Conservation (phyloP, 257 asterid genomes). For the Nicotiana sylvestris region DNA sequence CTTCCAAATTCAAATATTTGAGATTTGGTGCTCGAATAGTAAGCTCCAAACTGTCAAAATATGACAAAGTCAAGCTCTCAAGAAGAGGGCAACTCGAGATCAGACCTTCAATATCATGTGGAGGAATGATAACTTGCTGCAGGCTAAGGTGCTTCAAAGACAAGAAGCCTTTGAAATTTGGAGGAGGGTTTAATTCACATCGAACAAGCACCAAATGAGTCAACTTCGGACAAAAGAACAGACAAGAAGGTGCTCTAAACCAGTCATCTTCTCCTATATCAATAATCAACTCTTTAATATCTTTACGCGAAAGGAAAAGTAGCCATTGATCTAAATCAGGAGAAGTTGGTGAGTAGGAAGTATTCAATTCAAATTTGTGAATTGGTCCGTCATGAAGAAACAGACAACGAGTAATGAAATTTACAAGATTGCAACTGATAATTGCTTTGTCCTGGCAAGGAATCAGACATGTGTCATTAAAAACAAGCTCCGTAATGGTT, state of each 20-base stretch:
- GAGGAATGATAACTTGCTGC: conserved; percentile 62
- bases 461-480: conserved; percentile 51
- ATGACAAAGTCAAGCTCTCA: conserved; percentile 61
- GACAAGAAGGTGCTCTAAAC: conserved; percentile 74
- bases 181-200: conserved; percentile 72
- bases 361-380: conserved; percentile 59
- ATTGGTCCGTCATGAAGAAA: conserved; percentile 87
- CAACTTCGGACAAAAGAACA: conserved; percentile 59
- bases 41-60: conserved; percentile 68
- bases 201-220: conserved; percentile 63
- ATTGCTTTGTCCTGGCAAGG: conserved; percentile 29
- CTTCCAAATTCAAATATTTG: conserved; percentile 71
- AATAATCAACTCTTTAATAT: conserved; percentile 59
- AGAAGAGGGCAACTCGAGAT: conserved; percentile 85
- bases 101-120: conserved; percentile 61
- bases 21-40: conserved; percentile 79
- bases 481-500: conserved; percentile 56
- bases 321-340: conserved; percentile 85
- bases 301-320: conserved; percentile 73
- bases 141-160: conserved; percentile 61
- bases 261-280: conserved; percentile 76
- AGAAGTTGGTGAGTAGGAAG: conserved; percentile 40
- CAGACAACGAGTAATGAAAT: conserved; percentile 56
- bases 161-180: conserved; percentile 60
- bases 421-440: conserved; percentile 39